A percentile compares a stretch with the other conserved stretches of the same genome.
Evolutionary conservation across 306 rosid genomes (phyloP).

Genomic region (Elaeagnus macrophylla): DNA sequence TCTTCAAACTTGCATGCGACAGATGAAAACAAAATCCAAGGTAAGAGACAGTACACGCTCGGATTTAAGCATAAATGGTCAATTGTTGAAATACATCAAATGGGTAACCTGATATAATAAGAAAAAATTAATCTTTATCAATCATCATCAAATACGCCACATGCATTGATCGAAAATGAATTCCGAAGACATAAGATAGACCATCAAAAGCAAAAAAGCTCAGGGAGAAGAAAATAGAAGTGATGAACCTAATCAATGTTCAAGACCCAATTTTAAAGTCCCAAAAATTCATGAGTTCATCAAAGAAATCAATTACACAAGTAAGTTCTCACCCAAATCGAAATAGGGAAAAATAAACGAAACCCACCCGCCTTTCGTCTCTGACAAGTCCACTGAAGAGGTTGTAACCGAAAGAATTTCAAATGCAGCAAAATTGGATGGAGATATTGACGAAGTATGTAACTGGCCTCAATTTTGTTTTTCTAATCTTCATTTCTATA

Average conservation of each 20-base stretch:
- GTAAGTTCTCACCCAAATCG: conserved; percentile 1
- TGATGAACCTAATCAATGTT: neutral
- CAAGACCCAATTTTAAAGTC: conserved; percentile 5
- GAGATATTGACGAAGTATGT: conserved; percentile 18
- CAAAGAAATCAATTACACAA: conserved; percentile 16
- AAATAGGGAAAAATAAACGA: neutral
- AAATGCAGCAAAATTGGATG: conserved; percentile 24
- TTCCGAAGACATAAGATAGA: conserved; percentile 7
- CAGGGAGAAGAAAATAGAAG: neutral
- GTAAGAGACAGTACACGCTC: conserved; percentile 11
- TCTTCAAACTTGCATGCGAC: conserved; percentile 8
- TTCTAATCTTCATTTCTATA: neutral
- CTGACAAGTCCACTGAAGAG: conserved; percentile 10
- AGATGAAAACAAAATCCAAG: conserved; percentile 6
- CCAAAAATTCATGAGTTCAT: conserved; percentile 15
- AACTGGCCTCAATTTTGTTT: neutral
- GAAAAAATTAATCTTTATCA: neutral
- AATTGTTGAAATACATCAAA: conserved; percentile 24
- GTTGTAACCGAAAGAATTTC: conserved; percentile 19
- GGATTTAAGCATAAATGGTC: conserved; percentile 8
- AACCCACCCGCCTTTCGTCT: conserved; percentile 35
- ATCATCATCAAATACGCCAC: conserved; percentile 7
- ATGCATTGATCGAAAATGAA: conserved; percentile 15
- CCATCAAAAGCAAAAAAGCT: neutral
- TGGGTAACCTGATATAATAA: conserved; percentile 13